A percentile compares a stretch with the other conserved stretches of the same genome.
phyloP scores from a whole-genome alignment of 2,329 filamentous ascomycete genomes.

The Ophiostoma montium region DNA sequence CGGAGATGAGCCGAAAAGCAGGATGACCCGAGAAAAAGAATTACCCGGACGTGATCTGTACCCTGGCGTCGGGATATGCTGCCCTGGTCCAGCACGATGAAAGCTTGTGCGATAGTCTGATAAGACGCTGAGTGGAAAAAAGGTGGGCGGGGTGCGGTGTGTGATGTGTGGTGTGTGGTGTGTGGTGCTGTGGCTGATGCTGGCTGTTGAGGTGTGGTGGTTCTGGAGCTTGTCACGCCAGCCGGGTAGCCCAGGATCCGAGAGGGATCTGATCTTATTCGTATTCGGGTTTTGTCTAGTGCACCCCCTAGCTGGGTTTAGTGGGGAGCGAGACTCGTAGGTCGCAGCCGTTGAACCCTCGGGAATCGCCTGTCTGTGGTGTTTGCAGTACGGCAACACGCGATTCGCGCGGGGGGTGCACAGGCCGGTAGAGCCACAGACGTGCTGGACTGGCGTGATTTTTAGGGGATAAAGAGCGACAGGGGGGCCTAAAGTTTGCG shows the following conservation, averaged over 20 bases:
- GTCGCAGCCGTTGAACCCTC: slow-evolving; percentile 1
- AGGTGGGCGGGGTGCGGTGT: background rate
- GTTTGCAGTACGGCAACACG: background rate
- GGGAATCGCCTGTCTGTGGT: background rate
- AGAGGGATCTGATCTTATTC: slow-evolving; percentile 1
- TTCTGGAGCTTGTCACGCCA: slow-evolving; percentile 6
- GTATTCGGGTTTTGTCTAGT: background rate
- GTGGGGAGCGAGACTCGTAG: background rate
- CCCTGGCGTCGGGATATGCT: background rate
- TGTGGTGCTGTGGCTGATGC: background rate
- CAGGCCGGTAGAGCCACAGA: slow-evolving; percentile 4
- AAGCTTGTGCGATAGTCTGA: background rate
- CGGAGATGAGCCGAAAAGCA: background rate
- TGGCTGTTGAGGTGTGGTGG: background rate
- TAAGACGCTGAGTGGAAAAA: background rate
- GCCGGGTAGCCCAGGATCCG: slow-evolving; percentile 6
- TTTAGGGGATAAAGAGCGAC: slow-evolving; percentile 1
- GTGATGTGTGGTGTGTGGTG: no score
- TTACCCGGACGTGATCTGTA: background rate
- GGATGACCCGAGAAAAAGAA: background rate
- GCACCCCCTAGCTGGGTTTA: background rate
- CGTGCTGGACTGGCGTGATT: slow-evolving; percentile 7
- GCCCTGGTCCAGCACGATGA: background rate
- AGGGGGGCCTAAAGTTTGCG: background rate
- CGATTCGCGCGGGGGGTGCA: slow-evolving; percentile 5